Base-by-base conservation (phyloP, 1,284 basidiomycete genomes). In the Naganishia cerealis region DNA sequence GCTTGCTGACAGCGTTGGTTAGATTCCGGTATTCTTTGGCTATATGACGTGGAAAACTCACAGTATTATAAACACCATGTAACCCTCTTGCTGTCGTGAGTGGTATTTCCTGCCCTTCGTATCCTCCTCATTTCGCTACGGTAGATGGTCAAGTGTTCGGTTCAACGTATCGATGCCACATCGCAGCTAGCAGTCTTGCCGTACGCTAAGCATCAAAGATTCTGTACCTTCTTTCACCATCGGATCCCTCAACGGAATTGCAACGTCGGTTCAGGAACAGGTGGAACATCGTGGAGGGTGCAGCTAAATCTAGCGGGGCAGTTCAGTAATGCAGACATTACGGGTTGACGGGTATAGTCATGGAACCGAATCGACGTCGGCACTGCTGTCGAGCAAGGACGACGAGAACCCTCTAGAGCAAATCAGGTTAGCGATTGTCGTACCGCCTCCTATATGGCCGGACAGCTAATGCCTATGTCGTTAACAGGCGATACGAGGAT, bases 401-500 rank as follows among this genome's bases (percentile, higher is more conserved):
- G 77, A 79, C 18, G 79, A 79, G 55, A 76, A 79, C 65, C 79
- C 81, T 70, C 73, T 81, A n/a, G 82, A 83, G 72, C 73, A 81
- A 67, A 81, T 83, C 67, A 77, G 80, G 82, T 83, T 48, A 55
- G 80, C 68, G 9, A 29, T 40, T 24, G 38, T 36, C 24, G 33
- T 21, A 40, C 24, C 56, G 26, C 13, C 43, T 36, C 38, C 43
- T 18, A 12, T 38, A 6, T 36, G 29, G 33, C 29, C 52, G 26
- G 29, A 63, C 29, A 33, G 46, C 58, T 36, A 43, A 59, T 33
- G n/a, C 3, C 10, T 5, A 26, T 13, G 3, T 18, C 21, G 5
- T 26, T 21, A 26, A 9, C 73, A 81, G 81, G 56, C 79, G 80
- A 46, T 83, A 83, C 71, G 82, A 84, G 50, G 92, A 94, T 81